Percentiles rank a stretch among this genome's conserved stretches.
phyloP scores from a whole-genome alignment of 371 early-diverging fungal genomes.

The Mycotypha africana region DNA sequence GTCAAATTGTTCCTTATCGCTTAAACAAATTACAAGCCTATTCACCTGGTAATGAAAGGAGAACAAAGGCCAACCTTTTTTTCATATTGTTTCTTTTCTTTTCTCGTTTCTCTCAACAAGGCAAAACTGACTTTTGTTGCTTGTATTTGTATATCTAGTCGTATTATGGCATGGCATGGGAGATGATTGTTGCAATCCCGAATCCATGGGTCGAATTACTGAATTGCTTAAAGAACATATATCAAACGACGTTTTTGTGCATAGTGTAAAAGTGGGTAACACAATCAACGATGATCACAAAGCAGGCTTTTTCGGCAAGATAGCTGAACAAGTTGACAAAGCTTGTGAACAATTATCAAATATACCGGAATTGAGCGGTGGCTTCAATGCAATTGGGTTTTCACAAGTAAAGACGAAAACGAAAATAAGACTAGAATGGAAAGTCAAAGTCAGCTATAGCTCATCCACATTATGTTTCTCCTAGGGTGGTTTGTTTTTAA shows the following conservation, averaged over 20 bases:
- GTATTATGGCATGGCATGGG: conserved; percentile 92
- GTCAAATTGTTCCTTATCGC: too few relatives aligned
- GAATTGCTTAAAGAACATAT: conserved; percentile 43
- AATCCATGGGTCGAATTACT: conserved; percentile 60
- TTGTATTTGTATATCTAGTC: too few relatives aligned
- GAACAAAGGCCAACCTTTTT: too few relatives aligned
- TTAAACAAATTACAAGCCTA: too few relatives aligned
- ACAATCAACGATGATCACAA: conserved; percentile 62
- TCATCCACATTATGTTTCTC: not conserved
- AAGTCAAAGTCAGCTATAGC: not conserved
- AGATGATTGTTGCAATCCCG: conserved; percentile 74
- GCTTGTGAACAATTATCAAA: conserved; percentile 55
- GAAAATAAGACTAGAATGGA: conserved; percentile 1
- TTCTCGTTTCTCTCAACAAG: too few relatives aligned
- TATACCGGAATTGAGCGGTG: conserved; percentile 54
- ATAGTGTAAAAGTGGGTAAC: conserved; percentile 69
- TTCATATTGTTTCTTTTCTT: too few relatives aligned
- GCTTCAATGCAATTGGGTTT: conserved; percentile 93
- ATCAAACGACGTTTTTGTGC: conserved; percentile 64
- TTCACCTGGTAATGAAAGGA: too few relatives aligned
- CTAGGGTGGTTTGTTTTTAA: conserved; percentile 56
- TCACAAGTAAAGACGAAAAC: conserved; percentile 61
- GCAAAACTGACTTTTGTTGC: too few relatives aligned
- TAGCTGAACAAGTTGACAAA: conserved; percentile 59
- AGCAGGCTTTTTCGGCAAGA: conserved; percentile 79